Conservation (phyloP, 805 yeast species). For the Kuraishia capsulata region DNA sequence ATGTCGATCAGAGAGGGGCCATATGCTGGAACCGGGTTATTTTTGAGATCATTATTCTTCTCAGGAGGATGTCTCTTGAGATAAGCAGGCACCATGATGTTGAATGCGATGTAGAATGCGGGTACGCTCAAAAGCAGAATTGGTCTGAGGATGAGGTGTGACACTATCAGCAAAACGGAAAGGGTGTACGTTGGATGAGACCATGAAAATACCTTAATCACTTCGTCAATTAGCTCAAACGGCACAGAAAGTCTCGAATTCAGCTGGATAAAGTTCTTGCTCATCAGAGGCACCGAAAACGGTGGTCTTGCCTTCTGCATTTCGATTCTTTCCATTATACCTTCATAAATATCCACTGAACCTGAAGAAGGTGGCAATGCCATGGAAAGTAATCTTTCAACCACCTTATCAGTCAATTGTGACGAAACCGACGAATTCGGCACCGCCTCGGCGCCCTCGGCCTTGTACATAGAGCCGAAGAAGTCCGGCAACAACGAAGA, state of each 20-base stretch:
- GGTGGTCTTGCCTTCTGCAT: slow-evolving; percentile 60
- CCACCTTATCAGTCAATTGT: slow-evolving; percentile 53
- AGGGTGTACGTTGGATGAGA: slow-evolving; percentile 50
- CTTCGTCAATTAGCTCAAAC: slow-evolving; percentile 50
- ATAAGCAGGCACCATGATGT: slow-evolving; percentile 63
- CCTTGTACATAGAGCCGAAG: slow-evolving; percentile 2
- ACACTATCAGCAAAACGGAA: slow-evolving; percentile 33
- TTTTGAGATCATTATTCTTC: slow-evolving; percentile 13
- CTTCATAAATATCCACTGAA: slow-evolving; percentile 26
- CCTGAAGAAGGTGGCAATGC: slow-evolving; percentile 59
- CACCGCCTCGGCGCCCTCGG: no score
- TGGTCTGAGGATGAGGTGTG: slow-evolving; percentile 48
- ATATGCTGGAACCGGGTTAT: slow-evolving; percentile 36
- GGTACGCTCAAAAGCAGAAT: slow-evolving; percentile 46
- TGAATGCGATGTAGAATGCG: slow-evolving; percentile 38
- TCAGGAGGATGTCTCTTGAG: slow-evolving; percentile 57
- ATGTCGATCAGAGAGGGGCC: slow-evolving; percentile 42
- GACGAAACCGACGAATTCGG: slow-evolving; percentile 11
- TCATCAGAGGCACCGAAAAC: slow-evolving; percentile 60
- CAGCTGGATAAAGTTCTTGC: slow-evolving; percentile 54
- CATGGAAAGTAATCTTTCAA: slow-evolving; percentile 64
- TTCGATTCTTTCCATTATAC: slow-evolving; percentile 44
- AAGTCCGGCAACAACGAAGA: slow-evolving; percentile 3
- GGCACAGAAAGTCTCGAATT: slow-evolving; percentile 55
- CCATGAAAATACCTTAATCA: slow-evolving; percentile 56